Evolutionary conservation across 257 asterid genomes (phyloP).

Genomic region (Fraxinus excelsior): DNA sequence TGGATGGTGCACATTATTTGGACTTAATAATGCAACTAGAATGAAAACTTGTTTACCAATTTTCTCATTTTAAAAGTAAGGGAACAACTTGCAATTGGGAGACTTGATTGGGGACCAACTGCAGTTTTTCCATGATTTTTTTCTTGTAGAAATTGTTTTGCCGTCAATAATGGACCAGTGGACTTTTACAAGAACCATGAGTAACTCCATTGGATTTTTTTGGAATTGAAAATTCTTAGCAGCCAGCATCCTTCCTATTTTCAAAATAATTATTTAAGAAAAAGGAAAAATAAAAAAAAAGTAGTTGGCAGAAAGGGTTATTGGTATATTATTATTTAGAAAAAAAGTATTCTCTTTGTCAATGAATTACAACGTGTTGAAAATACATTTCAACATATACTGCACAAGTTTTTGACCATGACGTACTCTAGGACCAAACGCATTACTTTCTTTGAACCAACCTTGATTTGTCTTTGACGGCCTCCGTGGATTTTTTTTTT

Average conservation of each 20-base stretch:
- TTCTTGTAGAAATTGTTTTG: background rate
- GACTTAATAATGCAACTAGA: background rate
- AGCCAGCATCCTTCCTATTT: too few species aligned
- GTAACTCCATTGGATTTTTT: background rate
- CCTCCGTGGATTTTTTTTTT: too few species aligned
- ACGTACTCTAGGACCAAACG: too few species aligned
- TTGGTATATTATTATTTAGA: too few species aligned
- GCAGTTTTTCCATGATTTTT: background rate
- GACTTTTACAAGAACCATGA: background rate
- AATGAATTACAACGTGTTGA: too few species aligned
- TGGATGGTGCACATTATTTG: background rate
- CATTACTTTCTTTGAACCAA: too few species aligned
- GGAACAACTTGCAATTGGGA: background rate
- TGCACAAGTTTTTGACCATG: too few species aligned
- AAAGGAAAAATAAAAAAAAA: too few species aligned
- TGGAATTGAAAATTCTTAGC: background rate
- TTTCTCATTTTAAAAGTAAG: background rate
- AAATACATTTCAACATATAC: too few species aligned
- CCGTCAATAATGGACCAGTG: background rate
- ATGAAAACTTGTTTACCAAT: background rate
- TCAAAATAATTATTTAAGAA: background rate
- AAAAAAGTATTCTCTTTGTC: too few species aligned
- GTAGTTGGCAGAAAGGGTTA: too few species aligned
- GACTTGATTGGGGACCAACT: background rate
- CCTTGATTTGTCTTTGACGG: too few species aligned